Evolutionary conservation across 371 early-diverging fungal genomes (phyloP), one percentile per base, ranked within the genome.

Genomic region (Apophysomyces elegans): DNA sequence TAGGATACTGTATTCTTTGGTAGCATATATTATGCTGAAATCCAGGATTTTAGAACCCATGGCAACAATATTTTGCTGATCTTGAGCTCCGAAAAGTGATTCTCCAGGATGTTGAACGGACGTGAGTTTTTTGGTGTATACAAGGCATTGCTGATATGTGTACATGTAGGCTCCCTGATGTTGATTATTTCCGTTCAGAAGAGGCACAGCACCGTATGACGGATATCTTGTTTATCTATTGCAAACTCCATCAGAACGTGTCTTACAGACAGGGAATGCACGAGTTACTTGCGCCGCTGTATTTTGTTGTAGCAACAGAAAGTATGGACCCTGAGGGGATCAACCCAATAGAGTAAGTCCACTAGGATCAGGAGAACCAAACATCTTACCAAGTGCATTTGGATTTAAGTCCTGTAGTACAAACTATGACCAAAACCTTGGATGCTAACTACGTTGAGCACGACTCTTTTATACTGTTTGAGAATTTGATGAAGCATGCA

Each of bases 211-310:
- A 83, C 43, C 73, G 85, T 41, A 77, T 97, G 84, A 84, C 88
- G 1, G 92, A 93, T 66, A 89, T 96, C 37, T 76, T 97, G 39
- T 95, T 97, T 71, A 90, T 97, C 50, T 96, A 95, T 73, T 93
- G 95, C 78, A 95, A 95, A 75, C 72, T 94, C 62, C 87, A 96
- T 66, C 81, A 84, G n/a, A 90, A 90, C 39, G 86, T 95, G 14
- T 92, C 94, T 7, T 97, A 97, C 75, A 89, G 97, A 45, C 97
- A 97, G 73, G 97, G 97, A n/a, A 97, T 97, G 97, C 97, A 97
- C 75, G 97, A 97, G 72, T 71, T 97, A 35, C 74, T 95, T 36
- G 97, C 95, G 0, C 94, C 95, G 9, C 75, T 96, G 6, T 86
- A 93, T 38, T 81, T 88, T 81, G 88, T 90, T 0, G 84, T 96